phyloP scores from a whole-genome alignment of 1,139 yeast species.

The Lodderomyces elongisporus region DNA sequence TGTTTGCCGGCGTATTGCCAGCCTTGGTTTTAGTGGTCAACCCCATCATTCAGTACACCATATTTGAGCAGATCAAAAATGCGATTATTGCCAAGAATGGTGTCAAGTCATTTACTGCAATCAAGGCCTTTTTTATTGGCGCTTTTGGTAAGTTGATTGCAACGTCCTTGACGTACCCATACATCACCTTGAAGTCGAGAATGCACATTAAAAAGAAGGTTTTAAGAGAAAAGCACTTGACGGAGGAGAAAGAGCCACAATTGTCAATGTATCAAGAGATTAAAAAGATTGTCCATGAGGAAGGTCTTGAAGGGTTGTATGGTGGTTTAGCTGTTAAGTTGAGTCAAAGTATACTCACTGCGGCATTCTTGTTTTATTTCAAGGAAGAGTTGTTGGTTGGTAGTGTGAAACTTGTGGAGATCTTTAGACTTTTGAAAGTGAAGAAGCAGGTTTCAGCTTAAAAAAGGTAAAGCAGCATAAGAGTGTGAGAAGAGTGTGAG shows the following conservation, averaged over 20 bases:
- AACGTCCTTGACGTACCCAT: slow-evolving; percentile 83
- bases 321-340: slow-evolving; percentile 78
- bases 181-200: slow-evolving; percentile 82
- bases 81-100: slow-evolving; percentile 52
- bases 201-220: slow-evolving; percentile 64
- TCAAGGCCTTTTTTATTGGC: slow-evolving; percentile 80
- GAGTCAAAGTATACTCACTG: slow-evolving; percentile 77
- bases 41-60: slow-evolving; percentile 89
- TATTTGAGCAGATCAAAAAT: slow-evolving; percentile 82
- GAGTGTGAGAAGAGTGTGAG: too few relatives aligned
- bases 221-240: slow-evolving; percentile 17
- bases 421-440: slow-evolving; percentile 27
- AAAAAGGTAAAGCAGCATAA: too few relatives aligned
- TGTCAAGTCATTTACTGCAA: slow-evolving; percentile 43
- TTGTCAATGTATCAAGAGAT: slow-evolving; percentile 43
- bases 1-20: slow-evolving; percentile 83
- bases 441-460: slow-evolving; percentile 13
- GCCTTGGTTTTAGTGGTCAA: slow-evolving; percentile 81
- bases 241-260: slow-evolving; percentile 17
- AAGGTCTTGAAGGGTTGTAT: slow-evolving; percentile 74
- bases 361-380: slow-evolving; percentile 86
- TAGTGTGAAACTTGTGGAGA: slow-evolving; percentile 42
- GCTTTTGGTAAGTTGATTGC: slow-evolving; percentile 88
- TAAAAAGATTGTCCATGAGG: slow-evolving; percentile 53
- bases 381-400: slow-evolving; percentile 73